phyloP scores from a whole-genome alignment of 768 basidiomycete genomes.

The Podaxis sp. region DNA sequence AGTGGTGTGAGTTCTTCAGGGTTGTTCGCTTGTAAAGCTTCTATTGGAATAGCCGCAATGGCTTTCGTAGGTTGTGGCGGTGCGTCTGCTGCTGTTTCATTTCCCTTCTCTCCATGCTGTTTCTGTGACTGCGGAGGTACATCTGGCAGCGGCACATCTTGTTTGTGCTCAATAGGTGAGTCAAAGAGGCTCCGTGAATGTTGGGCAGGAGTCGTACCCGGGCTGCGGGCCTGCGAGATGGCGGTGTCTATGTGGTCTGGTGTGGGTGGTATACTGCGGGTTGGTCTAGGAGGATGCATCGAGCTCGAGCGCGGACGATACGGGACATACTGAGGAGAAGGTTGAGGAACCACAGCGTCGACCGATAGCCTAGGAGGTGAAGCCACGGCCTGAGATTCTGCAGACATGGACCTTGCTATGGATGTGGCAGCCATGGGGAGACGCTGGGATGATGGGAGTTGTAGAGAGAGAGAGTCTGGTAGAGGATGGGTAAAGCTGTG shows the following conservation, averaged over 20 bases:
- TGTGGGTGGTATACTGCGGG: constrained; percentile 6
- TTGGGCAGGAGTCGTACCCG: neutral
- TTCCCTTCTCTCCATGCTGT: neutral
- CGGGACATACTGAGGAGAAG: constrained; percentile 2
- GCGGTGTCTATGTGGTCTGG: neutral
- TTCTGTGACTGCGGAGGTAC: neutral
- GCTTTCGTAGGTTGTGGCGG: neutral
- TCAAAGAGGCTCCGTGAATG: neutral
- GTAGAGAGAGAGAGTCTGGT: neutral
- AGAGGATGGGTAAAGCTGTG: neutral
- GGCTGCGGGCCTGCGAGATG: neutral
- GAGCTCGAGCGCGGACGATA: neutral
- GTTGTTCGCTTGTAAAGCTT: constrained; percentile 4
- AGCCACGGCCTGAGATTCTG: neutral
- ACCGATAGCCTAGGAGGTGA: neutral
- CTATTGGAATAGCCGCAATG: constrained; percentile 1
- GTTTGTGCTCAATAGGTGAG: neutral
- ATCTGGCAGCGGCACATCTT: neutral
- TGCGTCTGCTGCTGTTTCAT: neutral
- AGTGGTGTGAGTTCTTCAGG: constrained; percentile 64
- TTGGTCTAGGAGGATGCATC: constrained; percentile 2
- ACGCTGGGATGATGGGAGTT: neutral
- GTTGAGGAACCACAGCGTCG: neutral
- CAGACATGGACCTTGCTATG: neutral
- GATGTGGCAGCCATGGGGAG: constrained; percentile 3